Conservation (phyloP, 129 eudicot species). For the Daucus carota region DNA sequence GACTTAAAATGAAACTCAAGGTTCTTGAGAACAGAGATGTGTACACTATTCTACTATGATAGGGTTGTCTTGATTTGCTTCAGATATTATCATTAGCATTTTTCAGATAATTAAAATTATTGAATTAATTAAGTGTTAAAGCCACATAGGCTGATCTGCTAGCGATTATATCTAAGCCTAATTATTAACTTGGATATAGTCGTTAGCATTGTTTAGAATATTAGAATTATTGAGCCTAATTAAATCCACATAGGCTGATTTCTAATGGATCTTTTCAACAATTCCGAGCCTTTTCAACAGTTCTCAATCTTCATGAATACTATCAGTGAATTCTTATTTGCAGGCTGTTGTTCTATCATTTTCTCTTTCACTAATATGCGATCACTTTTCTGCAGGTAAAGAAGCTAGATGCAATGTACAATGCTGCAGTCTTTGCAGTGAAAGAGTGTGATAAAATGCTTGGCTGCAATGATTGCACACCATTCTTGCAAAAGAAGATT, state of each 20-base stretch:
- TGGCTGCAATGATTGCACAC: slow-evolving; percentile 55
- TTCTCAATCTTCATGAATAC: not conserved
- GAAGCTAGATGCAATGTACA: slow-evolving; percentile 66
- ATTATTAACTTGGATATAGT: too few relatives aligned
- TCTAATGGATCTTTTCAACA: not conserved
- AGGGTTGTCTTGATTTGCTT: not conserved
- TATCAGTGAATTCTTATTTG: not conserved
- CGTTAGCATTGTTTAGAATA: not conserved
- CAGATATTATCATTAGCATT: not conserved
- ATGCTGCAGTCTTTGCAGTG: slow-evolving; percentile 67
- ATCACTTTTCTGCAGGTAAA: slow-evolving; percentile 41
- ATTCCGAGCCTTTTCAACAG: not conserved
- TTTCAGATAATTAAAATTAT: not conserved
- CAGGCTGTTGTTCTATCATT: not conserved
- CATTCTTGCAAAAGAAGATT: slow-evolving; percentile 74
- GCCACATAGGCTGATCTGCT: not conserved
- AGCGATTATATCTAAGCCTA: too few relatives aligned
- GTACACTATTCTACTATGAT: not conserved
- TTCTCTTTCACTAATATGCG: slow-evolving; percentile 7
- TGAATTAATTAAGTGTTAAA: not conserved
- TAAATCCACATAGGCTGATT: not conserved
- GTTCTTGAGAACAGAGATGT: not conserved
- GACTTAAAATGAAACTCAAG: not conserved
- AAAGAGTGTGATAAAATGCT: slow-evolving; percentile 51
- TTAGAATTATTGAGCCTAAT: not conserved